Conservation (phyloP, 768 basidiomycete species). For the Lactarius sp. region DNA sequence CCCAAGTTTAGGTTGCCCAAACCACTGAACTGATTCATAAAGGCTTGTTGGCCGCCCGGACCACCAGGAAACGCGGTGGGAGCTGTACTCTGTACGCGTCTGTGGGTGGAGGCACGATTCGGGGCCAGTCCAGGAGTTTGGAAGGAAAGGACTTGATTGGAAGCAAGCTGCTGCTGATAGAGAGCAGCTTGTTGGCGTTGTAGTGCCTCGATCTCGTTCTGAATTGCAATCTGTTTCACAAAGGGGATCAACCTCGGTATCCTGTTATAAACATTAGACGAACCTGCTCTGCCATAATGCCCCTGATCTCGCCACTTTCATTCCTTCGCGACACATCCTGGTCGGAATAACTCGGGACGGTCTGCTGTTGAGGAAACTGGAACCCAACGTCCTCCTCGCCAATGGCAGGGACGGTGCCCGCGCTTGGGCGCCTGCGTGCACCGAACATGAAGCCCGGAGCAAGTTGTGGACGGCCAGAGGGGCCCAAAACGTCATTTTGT, state of each 20-base stretch:
- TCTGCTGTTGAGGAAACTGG: constrained; percentile 73
- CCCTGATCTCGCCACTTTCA: constrained; percentile 67
- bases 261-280: constrained; percentile 21
- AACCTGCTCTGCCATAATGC: constrained; percentile 96
- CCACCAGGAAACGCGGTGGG: constrained; percentile 43
- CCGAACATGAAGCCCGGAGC: constrained; percentile 94
- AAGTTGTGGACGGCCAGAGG: constrained; percentile 80
- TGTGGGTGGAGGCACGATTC: constrained; percentile 52
- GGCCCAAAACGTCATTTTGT: constrained; percentile 49
- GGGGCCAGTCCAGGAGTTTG: constrained; percentile 72
- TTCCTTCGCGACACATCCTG: constrained; percentile 45
- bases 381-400: constrained; percentile 78
- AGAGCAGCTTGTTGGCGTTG: constrained; percentile 89
- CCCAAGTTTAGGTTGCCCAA: constrained; percentile 52
- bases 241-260: constrained; percentile 7
- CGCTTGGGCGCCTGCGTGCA: constrained; percentile 45
- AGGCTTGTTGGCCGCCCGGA: constrained; percentile 46
- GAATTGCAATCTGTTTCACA: constrained; percentile 66
- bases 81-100: constrained; percentile 83
- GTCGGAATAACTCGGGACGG: constrained; percentile 23
- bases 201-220: constrained; percentile 84
- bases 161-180: constrained; percentile 86
- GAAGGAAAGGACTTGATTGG: constrained; percentile 77
- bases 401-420: constrained; percentile 58
- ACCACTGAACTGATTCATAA: constrained; percentile 62